Base-by-base conservation (phyloP, 306 rosid species). In the Delonix regia region DNA sequence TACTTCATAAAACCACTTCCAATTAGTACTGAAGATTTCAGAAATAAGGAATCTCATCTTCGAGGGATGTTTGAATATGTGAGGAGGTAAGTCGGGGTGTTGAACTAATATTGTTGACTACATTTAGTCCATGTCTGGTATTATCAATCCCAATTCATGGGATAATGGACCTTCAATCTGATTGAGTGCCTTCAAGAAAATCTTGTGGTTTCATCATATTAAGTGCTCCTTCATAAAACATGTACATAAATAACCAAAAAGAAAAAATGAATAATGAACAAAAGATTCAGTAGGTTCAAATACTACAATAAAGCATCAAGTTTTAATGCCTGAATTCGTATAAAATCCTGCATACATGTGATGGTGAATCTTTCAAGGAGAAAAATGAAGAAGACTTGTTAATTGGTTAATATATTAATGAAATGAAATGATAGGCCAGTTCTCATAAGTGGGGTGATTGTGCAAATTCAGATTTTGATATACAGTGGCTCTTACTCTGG, bases 1-100 rank as follows among this genome's bases (percentile, higher is more conserved):
- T 96, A 91, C 84, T 93, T 96, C 59, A 86, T 96, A 44, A 90
- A 85, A 78, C 90, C 97, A 38, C 90, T 90, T 74, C 86, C 90
- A 3, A 69, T 96, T 85, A 90, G 80, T 69, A 74, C 75, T 47
- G 93, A 88, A 75, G 84, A 79, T 80, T 96, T 91, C 86, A 85
- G 84, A 65, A 81, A 82, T 30, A 87, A 86, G 81, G 99, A 87
- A 83, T 91, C 96, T 79, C 88, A 53, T 56, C 98, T 96, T 55
- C 95, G 83, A n/a, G 97, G 98, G 85, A 93, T 95, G 97, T 95
- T 91, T 82, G 99, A 96, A 85, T 93, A 90, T 65, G 76, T 69
- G 68, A 90, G 99, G 85, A 96, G 98, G 98, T 96, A 83, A 70
- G 89, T 15, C 42, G 51, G 49, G 74, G 18, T 9, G 16, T 64